A percentile compares a stretch with the other conserved stretches of the same genome.
Conservation (phyloP, 2,329 filamentous ascomycete species). For the Aspergillus sojae region DNA sequence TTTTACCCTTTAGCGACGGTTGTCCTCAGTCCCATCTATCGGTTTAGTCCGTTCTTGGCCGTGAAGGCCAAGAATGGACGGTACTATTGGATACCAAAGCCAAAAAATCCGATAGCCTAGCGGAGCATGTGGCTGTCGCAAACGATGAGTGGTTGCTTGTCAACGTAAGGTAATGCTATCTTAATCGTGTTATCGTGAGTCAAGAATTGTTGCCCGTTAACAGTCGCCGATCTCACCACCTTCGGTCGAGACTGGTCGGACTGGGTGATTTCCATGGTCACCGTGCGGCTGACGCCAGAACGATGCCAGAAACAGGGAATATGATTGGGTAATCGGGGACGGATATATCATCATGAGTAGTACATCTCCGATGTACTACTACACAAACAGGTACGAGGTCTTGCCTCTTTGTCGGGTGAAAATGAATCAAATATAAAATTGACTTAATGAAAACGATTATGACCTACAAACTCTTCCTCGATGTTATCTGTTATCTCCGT, state of each 20-base stretch:
- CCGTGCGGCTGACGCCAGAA: slow-evolving; percentile 1
- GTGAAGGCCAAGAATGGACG: neutral
- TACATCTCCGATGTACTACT: too few relatives aligned
- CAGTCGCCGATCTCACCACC: slow-evolving; percentile 2
- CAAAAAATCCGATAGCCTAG: slow-evolving; percentile 7
- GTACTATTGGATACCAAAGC: slow-evolving; percentile 13
- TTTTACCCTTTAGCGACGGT: neutral
- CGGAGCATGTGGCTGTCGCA: slow-evolving; percentile 12
- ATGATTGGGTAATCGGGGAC: neutral
- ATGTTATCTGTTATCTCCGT: neutral
- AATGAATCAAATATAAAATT: neutral
- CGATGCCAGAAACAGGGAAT: neutral
- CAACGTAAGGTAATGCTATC: slow-evolving; percentile 6
- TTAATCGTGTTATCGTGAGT: neutral
- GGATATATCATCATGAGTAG: neutral
- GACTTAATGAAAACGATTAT: neutral
- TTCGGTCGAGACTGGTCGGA: slow-evolving; percentile 1
- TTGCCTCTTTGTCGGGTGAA: neutral
- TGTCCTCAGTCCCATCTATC: neutral
- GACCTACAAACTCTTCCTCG: too few relatives aligned
- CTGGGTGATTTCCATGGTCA: neutral
- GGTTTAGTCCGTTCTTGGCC: neutral
- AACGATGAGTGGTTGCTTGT: slow-evolving; percentile 12
- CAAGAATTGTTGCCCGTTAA: slow-evolving; percentile 3
- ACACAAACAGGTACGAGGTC: neutral